Conservation (phyloP, 352 stramenopile species). For the Phytophthora sp. region DNA sequence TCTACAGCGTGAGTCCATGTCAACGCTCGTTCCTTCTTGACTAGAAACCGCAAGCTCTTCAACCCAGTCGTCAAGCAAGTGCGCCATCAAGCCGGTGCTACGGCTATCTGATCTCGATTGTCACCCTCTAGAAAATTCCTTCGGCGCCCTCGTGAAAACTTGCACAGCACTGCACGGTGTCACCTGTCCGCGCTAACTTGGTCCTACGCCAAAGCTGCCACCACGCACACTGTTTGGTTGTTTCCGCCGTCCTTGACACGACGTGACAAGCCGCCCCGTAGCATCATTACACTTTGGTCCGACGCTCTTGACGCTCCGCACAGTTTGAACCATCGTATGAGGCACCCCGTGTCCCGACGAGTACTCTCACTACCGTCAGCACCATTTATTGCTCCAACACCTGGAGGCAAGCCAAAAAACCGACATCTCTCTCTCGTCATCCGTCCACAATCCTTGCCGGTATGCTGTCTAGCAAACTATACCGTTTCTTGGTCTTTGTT, state of each 20-base stretch:
- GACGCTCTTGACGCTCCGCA: conserved; percentile 14
- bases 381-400: background rate
- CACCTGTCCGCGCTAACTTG: too few species aligned
- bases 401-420: background rate
- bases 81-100: background rate
- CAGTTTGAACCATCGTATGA: conserved; percentile 6
- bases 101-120: conserved; percentile 6
- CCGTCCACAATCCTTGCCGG: too few species aligned
- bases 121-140: conserved; percentile 11
- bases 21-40: too few species aligned
- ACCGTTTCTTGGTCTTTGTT: too few species aligned
- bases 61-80: too few species aligned
- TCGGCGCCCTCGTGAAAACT: too few species aligned
- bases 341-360: background rate
- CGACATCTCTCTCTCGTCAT: background rate
- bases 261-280: conserved; percentile 14
- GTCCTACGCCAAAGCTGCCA: conserved; percentile 20
- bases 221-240: conserved; percentile 4
- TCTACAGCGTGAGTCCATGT: too few species aligned
- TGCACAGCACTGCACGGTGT: too few species aligned
- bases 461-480: too few species aligned
- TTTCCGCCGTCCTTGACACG: background rate
- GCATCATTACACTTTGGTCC: conserved; percentile 17
- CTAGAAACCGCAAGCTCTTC: too few species aligned
- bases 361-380: background rate